Conservation (phyloP, 164 flowering plant species). For the Dillenia suffruticosa region DNA sequence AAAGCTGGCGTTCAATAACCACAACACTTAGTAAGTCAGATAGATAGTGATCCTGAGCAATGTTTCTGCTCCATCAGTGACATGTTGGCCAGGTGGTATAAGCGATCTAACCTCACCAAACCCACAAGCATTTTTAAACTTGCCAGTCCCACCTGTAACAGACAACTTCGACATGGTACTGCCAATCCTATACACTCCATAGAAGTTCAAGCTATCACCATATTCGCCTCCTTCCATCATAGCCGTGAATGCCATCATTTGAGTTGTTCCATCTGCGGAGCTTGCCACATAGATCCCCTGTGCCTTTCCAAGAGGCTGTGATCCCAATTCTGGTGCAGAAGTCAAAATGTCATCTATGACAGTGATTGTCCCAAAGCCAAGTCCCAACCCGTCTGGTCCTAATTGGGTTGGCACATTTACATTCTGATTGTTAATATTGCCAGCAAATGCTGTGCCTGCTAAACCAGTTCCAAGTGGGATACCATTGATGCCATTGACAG, state of each 20-base stretch:
- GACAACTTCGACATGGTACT: constrained; percentile 55
- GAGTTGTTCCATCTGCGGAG: constrained; percentile 54
- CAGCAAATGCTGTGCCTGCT: constrained; percentile 59
- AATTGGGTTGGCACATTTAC: constrained; percentile 32
- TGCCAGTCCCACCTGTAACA: constrained; percentile 81
- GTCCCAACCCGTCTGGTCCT: constrained; percentile 70
- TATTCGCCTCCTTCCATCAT: constrained; percentile 80
- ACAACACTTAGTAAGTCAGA: constrained; percentile 32
- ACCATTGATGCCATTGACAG: constrained; percentile 55
- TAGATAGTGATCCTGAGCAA: constrained; percentile 67
- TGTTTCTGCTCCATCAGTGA: constrained; percentile 62
- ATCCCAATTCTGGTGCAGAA: constrained; percentile 41
- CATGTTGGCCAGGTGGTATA: constrained; percentile 58
- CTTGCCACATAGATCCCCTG: constrained; percentile 76
- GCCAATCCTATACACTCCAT: constrained; percentile 67
- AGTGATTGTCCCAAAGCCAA: constrained; percentile 73
- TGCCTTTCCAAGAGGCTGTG: constrained; percentile 52
- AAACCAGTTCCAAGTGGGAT: constrained; percentile 78
- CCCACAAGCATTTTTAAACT: constrained; percentile 68
- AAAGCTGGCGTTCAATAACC: constrained; percentile 1
- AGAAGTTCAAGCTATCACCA: constrained; percentile 75
- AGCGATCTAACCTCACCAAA: constrained; percentile 67
- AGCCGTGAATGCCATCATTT: constrained; percentile 79
- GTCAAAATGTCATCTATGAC: constrained; percentile 66
- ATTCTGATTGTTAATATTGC: constrained; percentile 20